A percentile compares a stretch with the other conserved stretches of the same genome.
Evolutionary conservation across 108 stramenopile species (phyloP).

Genomic region (Craspedostauros australis): DNA sequence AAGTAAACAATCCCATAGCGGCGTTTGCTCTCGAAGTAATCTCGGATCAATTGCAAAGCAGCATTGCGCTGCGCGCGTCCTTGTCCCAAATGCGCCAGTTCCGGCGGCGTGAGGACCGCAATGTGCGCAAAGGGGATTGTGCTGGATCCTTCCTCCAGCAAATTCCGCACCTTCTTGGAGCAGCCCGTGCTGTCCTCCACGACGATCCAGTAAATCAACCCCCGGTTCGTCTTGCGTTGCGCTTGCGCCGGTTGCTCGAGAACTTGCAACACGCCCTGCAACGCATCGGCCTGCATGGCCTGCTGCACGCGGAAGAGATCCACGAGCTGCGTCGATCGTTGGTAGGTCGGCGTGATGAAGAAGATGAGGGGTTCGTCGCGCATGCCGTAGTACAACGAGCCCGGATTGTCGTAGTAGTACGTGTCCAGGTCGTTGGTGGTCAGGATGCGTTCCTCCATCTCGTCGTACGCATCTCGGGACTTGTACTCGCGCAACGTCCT

Average conservation of each 20-base stretch:
- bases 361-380: constrained; percentile 5
- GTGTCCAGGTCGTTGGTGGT: no score
- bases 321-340: constrained; percentile 8
- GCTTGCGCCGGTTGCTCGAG: no score
- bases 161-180: constrained; percentile 4
- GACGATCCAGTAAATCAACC: constrained; percentile 22
- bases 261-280: no score
- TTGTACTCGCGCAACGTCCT: no score
- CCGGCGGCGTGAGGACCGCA: background rate
- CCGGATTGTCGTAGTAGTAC: no score
- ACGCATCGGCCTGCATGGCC: no score
- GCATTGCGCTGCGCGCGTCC: constrained; percentile 19
- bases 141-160: constrained; percentile 2
- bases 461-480: no score
- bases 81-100: no score
- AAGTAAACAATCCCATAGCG: constrained; percentile 13
- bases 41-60: constrained; percentile 6
- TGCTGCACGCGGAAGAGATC: constrained; percentile 4
- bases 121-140: constrained; percentile 8
- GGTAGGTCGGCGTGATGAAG: constrained; percentile 16
- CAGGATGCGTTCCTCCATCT: no score
- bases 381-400: constrained; percentile 4
- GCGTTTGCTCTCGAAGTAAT: background rate
- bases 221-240: no score
- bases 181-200: constrained; percentile 9